Conservation (phyloP, 306 rosid genomes). For the Trifolium pratense region DNA sequence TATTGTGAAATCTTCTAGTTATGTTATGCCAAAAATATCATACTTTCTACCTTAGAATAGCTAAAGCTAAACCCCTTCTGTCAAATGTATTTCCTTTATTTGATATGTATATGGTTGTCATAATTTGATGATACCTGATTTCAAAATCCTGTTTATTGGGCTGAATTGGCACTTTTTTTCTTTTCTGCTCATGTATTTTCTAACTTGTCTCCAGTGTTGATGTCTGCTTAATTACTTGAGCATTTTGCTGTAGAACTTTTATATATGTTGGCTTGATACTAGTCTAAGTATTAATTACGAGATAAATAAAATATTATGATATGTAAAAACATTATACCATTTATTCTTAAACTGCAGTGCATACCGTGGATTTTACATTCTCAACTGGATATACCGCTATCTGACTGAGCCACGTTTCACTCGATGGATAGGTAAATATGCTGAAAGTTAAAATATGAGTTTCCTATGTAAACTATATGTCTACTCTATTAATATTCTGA, state of each 20-base stretch:
- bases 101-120: background rate
- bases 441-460: slow-evolving; percentile 11
- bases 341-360: slow-evolving; percentile 69
- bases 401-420: slow-evolving; percentile 70
- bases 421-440: slow-evolving; percentile 79
- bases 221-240: slow-evolving; percentile 1
- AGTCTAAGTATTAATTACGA: slow-evolving; percentile 19
- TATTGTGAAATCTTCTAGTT: slow-evolving; percentile 18
- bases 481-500: slow-evolving; percentile 15
- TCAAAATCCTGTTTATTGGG: slow-evolving; percentile 23
- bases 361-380: slow-evolving; percentile 90
- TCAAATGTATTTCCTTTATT: slow-evolving; percentile 11
- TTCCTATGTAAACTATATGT: background rate
- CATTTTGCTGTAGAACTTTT: slow-evolving; percentile 6
- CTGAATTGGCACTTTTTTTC: slow-evolving; percentile 6
- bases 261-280: slow-evolving; percentile 10
- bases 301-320: slow-evolving; percentile 11
- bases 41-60: slow-evolving; percentile 8
- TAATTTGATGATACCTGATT: background rate
- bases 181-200: slow-evolving; percentile 3
- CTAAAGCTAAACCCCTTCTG: background rate
- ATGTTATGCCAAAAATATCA: background rate
- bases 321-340: too few relatives aligned
- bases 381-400: slow-evolving; percentile 98
- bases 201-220: slow-evolving; percentile 31